Evolutionary conservation across 768 basidiomycete species (phyloP).

Genomic region (Saitozyma podzolica): DNA sequence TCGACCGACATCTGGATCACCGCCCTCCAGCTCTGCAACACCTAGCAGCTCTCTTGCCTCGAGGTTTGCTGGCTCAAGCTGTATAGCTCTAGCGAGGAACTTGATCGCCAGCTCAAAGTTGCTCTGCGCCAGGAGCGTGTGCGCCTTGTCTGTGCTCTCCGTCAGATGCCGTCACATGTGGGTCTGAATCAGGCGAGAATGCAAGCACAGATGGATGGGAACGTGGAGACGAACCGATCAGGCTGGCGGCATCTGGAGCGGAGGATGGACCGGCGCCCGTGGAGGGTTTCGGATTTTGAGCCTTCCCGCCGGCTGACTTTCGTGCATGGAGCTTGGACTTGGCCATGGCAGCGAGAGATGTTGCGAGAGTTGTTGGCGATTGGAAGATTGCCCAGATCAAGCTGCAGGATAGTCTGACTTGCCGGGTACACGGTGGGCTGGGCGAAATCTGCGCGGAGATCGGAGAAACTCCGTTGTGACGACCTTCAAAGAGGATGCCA

Average conservation of each 20-base stretch:
- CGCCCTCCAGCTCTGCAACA: slow-evolving; percentile 73
- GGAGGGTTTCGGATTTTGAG: too few species aligned
- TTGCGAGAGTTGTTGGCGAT: too few species aligned
- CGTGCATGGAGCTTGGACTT: too few species aligned
- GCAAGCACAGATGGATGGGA: background rate
- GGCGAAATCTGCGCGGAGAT: too few species aligned
- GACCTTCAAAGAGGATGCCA: too few species aligned
- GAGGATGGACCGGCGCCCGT: background rate
- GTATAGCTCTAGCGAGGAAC: slow-evolving; percentile 69
- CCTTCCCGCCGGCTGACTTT: too few species aligned
- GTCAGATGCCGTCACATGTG: background rate
- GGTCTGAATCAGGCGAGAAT: background rate
- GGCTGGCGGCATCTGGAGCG: slow-evolving; percentile 12
- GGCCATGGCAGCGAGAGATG: too few species aligned
- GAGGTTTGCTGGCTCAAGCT: slow-evolving; percentile 63
- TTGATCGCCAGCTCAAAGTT: slow-evolving; percentile 77
- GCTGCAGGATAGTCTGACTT: too few species aligned
- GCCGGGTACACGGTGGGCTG: too few species aligned
- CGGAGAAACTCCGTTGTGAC: too few species aligned
- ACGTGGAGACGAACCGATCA: slow-evolving; percentile 13
- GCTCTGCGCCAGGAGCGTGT: slow-evolving; percentile 76
- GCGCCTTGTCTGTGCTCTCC: slow-evolving; percentile 62
- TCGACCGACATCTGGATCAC: slow-evolving; percentile 71
- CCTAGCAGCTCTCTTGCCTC: slow-evolving; percentile 80
- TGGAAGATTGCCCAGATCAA: too few species aligned